phyloP scores from a whole-genome alignment of 805 yeast species.

The Sugiyamaella lignohabitans region DNA sequence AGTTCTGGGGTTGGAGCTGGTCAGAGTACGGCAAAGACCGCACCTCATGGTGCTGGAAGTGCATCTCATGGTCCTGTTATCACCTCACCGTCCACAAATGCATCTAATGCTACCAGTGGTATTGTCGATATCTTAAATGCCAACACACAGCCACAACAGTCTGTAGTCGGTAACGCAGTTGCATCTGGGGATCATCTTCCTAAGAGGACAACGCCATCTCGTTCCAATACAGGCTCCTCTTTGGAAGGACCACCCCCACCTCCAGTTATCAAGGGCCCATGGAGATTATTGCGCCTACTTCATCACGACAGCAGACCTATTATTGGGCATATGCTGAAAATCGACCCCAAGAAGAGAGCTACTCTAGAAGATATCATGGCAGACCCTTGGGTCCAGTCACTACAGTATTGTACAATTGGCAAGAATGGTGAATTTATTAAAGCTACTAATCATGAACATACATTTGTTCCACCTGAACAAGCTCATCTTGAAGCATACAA shows the following conservation, averaged over 20 bases:
- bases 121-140: neutral
- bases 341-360: slow-evolving; percentile 54
- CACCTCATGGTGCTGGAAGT: neutral
- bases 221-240: neutral
- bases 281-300: slow-evolving; percentile 60
- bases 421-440: slow-evolving; percentile 22
- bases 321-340: slow-evolving; percentile 56
- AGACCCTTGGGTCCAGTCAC: slow-evolving; percentile 52
- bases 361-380: slow-evolving; percentile 48
- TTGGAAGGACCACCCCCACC: slow-evolving; percentile 10
- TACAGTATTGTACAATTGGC: slow-evolving; percentile 46
- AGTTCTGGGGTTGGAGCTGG: neutral
- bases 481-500: slow-evolving; percentile 32
- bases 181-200: neutral
- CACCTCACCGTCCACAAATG: neutral
- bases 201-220: neutral
- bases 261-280: slow-evolving; percentile 52
- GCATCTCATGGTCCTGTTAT: neutral
- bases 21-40: neutral
- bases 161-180: neutral
- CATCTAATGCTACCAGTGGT: neutral
- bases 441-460: slow-evolving; percentile 30
- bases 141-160: neutral
- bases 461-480: slow-evolving; percentile 33
- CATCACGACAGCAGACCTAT: slow-evolving; percentile 61